Conservation (phyloP, 164 flowering plant genomes). For the Nymphaea colorata region DNA sequence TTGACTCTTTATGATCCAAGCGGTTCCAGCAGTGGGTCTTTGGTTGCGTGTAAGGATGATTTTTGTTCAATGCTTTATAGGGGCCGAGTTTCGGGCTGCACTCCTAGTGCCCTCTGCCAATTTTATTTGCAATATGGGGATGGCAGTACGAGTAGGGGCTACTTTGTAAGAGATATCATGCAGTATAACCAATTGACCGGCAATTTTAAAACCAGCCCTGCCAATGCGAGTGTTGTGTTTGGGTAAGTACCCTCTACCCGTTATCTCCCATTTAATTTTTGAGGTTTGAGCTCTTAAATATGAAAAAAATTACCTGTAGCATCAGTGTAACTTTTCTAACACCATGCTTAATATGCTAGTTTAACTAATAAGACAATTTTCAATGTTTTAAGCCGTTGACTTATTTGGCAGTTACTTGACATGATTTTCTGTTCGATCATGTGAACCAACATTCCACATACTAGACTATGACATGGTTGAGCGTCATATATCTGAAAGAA, state of each 20-base stretch:
- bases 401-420: background rate
- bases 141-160: constrained; percentile 84
- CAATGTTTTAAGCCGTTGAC: background rate
- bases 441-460: too few relatives aligned
- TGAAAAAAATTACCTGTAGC: background rate
- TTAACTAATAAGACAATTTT: background rate
- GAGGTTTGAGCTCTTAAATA: background rate
- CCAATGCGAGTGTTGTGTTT: constrained; percentile 54
- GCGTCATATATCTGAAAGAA: too few relatives aligned
- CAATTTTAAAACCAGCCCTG: constrained; percentile 34
- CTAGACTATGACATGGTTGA: too few relatives aligned
- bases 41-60: constrained; percentile 51
- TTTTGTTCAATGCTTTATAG: constrained; percentile 29
- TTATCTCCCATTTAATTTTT: background rate
- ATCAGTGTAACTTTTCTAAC: background rate
- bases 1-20: constrained; percentile 55
- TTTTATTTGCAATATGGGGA: constrained; percentile 79
- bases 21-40: constrained; percentile 41
- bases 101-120: constrained; percentile 28
- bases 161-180: constrained; percentile 59
- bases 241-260: constrained; percentile 42
- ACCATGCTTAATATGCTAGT: background rate
- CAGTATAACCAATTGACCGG: constrained; percentile 43
- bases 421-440: too few relatives aligned
- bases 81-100: constrained; percentile 29